Evolutionary conservation across 1,284 basidiomycete species (phyloP).

Genomic region (Phellopilus nigrolimitatus): DNA sequence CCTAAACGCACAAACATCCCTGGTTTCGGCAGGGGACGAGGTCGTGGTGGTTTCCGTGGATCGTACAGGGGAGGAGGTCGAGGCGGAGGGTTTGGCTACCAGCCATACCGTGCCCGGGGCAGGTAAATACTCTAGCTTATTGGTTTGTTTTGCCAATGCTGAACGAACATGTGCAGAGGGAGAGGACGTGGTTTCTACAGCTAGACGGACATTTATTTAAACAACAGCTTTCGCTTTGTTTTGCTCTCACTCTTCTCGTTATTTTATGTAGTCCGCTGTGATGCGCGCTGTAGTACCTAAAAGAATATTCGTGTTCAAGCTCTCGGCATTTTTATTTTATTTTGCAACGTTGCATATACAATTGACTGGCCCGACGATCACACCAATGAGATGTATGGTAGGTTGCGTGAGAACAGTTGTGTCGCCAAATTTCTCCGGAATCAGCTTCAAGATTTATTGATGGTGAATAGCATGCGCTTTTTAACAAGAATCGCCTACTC

Average conservation of each 20-base stretch:
- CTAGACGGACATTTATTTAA: neutral
- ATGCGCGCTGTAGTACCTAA: too few species aligned
- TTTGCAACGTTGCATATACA: too few species aligned
- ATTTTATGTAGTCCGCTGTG: slow-evolving; percentile 15
- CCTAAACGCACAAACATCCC: slow-evolving; percentile 92
- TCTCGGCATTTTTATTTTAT: too few species aligned
- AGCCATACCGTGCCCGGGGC: slow-evolving; percentile 74
- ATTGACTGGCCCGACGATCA: too few species aligned
- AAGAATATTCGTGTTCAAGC: too few species aligned
- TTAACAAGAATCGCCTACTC: neutral
- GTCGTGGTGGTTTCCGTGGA: slow-evolving; percentile 72
- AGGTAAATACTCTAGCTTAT: slow-evolving; percentile 47
- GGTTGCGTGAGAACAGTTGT: too few species aligned
- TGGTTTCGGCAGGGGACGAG: slow-evolving; percentile 81
- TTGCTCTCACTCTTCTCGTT: neutral
- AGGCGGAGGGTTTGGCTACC: slow-evolving; percentile 52
- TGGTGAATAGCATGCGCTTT: slow-evolving; percentile 4
- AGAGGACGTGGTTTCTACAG: slow-evolving; percentile 25
- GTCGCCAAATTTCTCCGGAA: neutral
- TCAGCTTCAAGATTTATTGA: neutral
- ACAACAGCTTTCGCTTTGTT: neutral
- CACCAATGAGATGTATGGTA: too few species aligned
- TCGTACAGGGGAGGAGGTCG: slow-evolving; percentile 53
- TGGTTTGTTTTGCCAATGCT: neutral
- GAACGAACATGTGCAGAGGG: slow-evolving; percentile 20